Evolutionary conservation across 108 stramenopile genomes (phyloP).

Genomic region (Nitzschia sp.): DNA sequence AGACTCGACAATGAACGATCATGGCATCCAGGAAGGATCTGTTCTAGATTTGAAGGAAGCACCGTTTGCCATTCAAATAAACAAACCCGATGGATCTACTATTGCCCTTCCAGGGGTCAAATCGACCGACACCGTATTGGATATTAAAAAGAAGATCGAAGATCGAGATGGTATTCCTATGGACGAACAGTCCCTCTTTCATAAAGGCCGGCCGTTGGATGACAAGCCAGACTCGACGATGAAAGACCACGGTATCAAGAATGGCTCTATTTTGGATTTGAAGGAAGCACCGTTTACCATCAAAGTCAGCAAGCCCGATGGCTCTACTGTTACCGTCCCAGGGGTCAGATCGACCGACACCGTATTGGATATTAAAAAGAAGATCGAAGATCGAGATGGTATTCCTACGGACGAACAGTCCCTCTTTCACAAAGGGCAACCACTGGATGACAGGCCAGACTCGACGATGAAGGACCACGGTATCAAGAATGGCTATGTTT

Average conservation of each 20-base stretch:
- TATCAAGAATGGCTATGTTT: slow-evolving; percentile 4
- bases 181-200: slow-evolving; percentile 1
- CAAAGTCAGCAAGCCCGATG: background rate
- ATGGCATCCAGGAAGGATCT: slow-evolving; percentile 3
- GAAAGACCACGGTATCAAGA: slow-evolving; percentile 8
- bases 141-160: slow-evolving; percentile 21
- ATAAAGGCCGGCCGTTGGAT: background rate
- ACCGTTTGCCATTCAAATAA: background rate
- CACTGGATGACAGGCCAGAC: background rate
- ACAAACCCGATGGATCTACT: background rate
- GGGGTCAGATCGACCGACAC: slow-evolving; percentile 17
- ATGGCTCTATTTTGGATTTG: slow-evolving; percentile 8
- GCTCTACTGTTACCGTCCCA: background rate
- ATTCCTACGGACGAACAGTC: slow-evolving; percentile 25
- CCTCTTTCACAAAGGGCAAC: background rate
- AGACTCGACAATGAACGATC: slow-evolving; percentile 6
- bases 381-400: slow-evolving; percentile 12
- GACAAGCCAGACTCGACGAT: background rate
- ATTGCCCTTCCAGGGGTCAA: background rate
- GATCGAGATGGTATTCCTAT: background rate
- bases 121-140: slow-evolving; percentile 8
- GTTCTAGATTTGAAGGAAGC: slow-evolving; percentile 4
- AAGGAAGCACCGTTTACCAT: slow-evolving; percentile 20
- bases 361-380: slow-evolving; percentile 19
- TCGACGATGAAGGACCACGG: slow-evolving; percentile 10